Evolutionary conservation across 2,329 filamentous ascomycete species (phyloP), one percentile per base, ranked within the genome.

Genomic region (Diaporthe sp.): DNA sequence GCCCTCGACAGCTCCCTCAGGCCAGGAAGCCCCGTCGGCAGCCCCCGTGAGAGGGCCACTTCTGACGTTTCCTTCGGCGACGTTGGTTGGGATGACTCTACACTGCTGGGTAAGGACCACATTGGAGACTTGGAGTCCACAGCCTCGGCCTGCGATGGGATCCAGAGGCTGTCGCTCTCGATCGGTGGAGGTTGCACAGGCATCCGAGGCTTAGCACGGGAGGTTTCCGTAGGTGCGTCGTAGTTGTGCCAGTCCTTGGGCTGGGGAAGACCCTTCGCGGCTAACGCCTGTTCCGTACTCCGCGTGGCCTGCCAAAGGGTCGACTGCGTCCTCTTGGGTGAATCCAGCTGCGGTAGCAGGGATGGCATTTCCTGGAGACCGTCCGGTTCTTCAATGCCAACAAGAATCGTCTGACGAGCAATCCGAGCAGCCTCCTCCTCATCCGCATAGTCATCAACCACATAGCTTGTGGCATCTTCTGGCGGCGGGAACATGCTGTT

Each of bases 401-500:
- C 79, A 68, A 84, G 77, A 56, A 82, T 81, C 13, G 81, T 80
- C 66, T 82, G 79, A 30, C 76, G 63, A 15, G 76, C 70, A 63
- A 75, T 39, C 44, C 68, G 75, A 42, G 78, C 77, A 2, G 78
- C 79, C 32, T 77, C 70, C 30, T 79, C 80, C 4, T 80, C 77
- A 0, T 78, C 76, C 27, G 79, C 81, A 73, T 85, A 82, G 32
- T 83, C 82, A 12, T 81, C 81, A 6, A 83, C 77, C 22, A 78
- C 76, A 3, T 80, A 82, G 42, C 78, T 74, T 10, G 79, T 74
- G 17, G 76, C 75, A 69, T 74, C 44, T 4, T 47, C 73, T 19
- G 79, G 74, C 9, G 78, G 78, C 15, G 86, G 86, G 25, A 90
- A 79, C 12, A 91, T 80, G 77, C 87, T 91, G 55, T 87, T 79